Conservation (phyloP, 2,329 filamentous ascomycete genomes). For the Aureobasidium mangrovei region DNA sequence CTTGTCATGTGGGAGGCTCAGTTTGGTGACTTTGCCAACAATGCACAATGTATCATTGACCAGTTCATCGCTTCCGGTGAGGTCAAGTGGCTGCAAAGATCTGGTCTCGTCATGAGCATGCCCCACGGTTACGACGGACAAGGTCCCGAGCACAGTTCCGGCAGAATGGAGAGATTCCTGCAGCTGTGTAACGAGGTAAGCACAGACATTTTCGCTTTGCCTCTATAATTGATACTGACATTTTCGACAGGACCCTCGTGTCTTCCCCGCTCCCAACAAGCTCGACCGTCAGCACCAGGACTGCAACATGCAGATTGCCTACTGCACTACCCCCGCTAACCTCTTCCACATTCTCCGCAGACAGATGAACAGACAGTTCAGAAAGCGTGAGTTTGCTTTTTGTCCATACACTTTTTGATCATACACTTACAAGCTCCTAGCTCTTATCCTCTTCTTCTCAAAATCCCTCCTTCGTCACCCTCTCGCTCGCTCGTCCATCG, state of each 20-base stretch:
- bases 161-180: constrained; percentile 91
- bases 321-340: constrained; percentile 94
- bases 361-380: constrained; percentile 98
- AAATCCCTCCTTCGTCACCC: constrained; percentile 95
- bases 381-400: constrained; percentile 68
- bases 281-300: constrained; percentile 96
- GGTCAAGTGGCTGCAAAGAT: constrained; percentile 97
- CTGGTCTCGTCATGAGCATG: constrained; percentile 88
- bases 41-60: constrained; percentile 97
- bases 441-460: constrained; percentile 95
- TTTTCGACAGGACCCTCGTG: constrained; percentile 61
- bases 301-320: constrained; percentile 98
- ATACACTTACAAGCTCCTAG: constrained; percentile 37
- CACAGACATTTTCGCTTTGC: background rate
- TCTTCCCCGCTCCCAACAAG: constrained; percentile 82
- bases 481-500: constrained; percentile 76
- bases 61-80: constrained; percentile 98
- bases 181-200: constrained; percentile 80
- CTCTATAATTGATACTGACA: background rate
- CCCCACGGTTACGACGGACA: constrained; percentile 98
- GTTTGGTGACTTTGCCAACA: constrained; percentile 99
- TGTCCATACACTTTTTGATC: background rate
- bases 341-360: constrained; percentile 92
- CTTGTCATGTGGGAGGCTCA: constrained; percentile 99
- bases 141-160: constrained; percentile 96